Evolutionary conservation across 495 filamentous ascomycete species (phyloP), one percentile per base, ranked within the genome.

Genomic region (Cercophora newfieldiana): DNA sequence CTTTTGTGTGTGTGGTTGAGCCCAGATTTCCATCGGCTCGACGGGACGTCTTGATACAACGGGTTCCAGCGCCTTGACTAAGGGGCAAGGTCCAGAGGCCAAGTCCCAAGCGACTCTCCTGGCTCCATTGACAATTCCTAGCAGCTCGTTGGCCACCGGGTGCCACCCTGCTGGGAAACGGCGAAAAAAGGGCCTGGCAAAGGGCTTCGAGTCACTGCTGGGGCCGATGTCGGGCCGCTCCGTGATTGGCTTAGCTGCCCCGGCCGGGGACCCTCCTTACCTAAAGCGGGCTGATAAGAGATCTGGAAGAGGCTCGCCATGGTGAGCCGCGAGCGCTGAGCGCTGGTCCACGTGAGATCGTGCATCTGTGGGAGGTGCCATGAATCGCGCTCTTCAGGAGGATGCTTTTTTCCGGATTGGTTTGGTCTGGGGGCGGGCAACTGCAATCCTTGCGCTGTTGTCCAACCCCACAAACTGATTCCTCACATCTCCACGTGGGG

Each of bases 261-360:
- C 64, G 18, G 33, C 61, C 64, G 62, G 64, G 24, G 58, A 59
- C 47, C 47, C 19, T 24, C 61, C 74, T 75, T 77, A 74, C 66
- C 70, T 74, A 75, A 73, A 72, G 50, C 66, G 59, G 69, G 22
- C 68, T 71, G 74, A 76, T 76, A 76, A 76, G 71, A 65, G 37
- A 54, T 54, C 26, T 28, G 37, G n/a, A 21, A 7, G 49, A 29
- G 21, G 49, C 21, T 25, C 18, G 21, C 51, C 21, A 50, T 26
- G 7, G 60, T 51, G n/a, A 44, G 2, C 37, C 22, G 58, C 51
- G 37, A 28, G 37, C 25, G 26, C 7, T 19, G 18, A 60, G 37
- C 18, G 30, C 7, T 22, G 21, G 29, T n/a, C 65, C 70, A 70
- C 68, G 62, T 68, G 69, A 70, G 60, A 64, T 26, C 31, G 25